phyloP scores from a whole-genome alignment of 2,329 filamentous ascomycete species.

The Botrytis hyacinthi region DNA sequence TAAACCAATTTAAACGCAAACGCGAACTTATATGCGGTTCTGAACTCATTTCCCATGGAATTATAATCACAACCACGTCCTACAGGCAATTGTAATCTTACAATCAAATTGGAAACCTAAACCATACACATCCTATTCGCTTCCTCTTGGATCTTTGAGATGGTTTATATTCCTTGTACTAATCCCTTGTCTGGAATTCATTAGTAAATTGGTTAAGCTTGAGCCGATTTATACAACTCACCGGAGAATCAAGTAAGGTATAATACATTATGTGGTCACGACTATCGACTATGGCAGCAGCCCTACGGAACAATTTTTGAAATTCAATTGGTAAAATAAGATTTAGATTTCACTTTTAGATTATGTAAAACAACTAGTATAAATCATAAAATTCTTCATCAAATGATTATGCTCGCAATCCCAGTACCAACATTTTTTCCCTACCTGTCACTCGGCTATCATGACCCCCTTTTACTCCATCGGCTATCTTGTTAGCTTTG shows the following conservation, averaged over 20 bases:
- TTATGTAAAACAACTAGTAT: neutral
- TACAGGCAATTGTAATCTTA: neutral
- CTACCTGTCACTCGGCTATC: neutral
- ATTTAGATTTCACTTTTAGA: neutral
- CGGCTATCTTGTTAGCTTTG: neutral
- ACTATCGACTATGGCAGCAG: neutral
- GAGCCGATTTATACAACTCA: neutral
- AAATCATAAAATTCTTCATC: neutral
- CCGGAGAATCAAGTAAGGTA: neutral
- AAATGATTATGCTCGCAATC: neutral
- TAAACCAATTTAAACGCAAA: neutral
- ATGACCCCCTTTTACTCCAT: neutral
- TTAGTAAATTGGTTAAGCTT: neutral
- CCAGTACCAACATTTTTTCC: neutral
- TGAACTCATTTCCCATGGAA: neutral
- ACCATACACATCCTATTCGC: neutral
- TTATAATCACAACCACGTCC: neutral
- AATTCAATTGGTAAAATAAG: neutral
- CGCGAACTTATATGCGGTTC: fast-evolving
- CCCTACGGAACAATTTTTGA: neutral
- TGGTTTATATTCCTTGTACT: neutral
- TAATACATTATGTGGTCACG: neutral
- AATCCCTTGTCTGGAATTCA: neutral
- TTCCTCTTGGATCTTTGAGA: neutral
- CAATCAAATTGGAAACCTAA: neutral